Conservation (phyloP, 345 rosid species). For the Salix exigua region DNA sequence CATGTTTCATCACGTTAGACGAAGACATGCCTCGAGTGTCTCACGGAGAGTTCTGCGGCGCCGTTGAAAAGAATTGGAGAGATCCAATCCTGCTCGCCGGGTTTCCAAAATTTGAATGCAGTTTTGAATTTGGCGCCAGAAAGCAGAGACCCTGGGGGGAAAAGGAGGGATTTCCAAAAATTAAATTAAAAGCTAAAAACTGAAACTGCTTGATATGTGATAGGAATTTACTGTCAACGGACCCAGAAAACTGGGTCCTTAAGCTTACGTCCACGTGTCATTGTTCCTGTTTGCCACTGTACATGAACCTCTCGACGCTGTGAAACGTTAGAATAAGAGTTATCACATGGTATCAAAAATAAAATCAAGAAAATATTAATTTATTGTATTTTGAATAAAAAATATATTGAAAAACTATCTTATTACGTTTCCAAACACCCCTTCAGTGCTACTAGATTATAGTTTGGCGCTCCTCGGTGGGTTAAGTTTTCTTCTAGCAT, state of each 20-base stretch:
- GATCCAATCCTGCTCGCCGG: neutral
- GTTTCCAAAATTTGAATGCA: neutral
- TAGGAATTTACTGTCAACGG: neutral
- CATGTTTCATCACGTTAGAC: constrained; percentile 24
- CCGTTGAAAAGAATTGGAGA: constrained; percentile 22
- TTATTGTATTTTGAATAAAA: too few relatives aligned
- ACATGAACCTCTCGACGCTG: constrained; percentile 23
- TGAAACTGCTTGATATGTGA: too few relatives aligned
- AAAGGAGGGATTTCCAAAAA: constrained; percentile 17
- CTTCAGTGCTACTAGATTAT: too few relatives aligned
- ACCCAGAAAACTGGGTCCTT: neutral
- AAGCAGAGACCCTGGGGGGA: neutral
- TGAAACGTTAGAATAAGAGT: constrained; percentile 21
- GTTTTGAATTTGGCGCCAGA: constrained; percentile 50
- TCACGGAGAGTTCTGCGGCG: constrained; percentile 41
- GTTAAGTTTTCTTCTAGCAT: too few relatives aligned
- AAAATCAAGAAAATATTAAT: too few relatives aligned
- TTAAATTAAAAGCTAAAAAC: neutral
- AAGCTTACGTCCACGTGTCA: constrained; percentile 47
- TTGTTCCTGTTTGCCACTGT: constrained; percentile 7
- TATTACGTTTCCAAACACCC: too few relatives aligned
- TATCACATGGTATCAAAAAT: neutral
- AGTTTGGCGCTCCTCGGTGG: too few relatives aligned
- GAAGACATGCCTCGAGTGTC: constrained; percentile 45
- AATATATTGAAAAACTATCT: too few relatives aligned